Percentiles rank a stretch among this genome's conserved stretches.
phyloP scores from a whole-genome alignment of 2,329 filamentous ascomycete species.

The Parastagonospora avenae region DNA sequence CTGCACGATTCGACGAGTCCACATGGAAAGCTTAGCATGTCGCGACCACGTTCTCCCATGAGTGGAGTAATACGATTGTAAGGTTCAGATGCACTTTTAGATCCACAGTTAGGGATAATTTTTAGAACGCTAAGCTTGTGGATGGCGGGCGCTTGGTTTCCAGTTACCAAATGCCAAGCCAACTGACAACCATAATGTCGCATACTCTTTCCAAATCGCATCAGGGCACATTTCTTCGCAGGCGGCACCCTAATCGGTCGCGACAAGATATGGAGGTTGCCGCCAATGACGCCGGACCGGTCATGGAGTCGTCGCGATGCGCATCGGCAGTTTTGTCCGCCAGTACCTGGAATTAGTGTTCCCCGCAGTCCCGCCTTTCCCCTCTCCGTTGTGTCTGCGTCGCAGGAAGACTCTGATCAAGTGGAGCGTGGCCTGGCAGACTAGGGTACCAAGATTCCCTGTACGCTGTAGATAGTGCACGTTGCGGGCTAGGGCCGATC shows the following conservation, averaged over 20 bases:
- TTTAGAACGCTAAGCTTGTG: constrained; percentile 12
- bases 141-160: constrained; percentile 21
- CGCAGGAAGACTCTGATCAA: constrained; percentile 19
- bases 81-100: background rate
- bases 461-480: constrained; percentile 13
- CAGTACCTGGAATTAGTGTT: constrained; percentile 24
- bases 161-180: constrained; percentile 31
- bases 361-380: constrained; percentile 25
- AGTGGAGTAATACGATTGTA: constrained; percentile 1
- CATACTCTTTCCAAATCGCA: background rate
- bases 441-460: constrained; percentile 18
- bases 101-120: background rate
- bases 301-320: constrained; percentile 5
- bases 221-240: constrained; percentile 9
- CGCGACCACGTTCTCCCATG: too few species aligned
- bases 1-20: background rate
- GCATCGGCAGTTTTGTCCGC: too few species aligned
- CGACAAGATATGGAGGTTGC: constrained; percentile 5
- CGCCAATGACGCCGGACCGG: constrained; percentile 11
- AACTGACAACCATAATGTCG: constrained; percentile 11
- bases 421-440: constrained; percentile 17
- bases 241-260: constrained; percentile 1
- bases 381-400: constrained; percentile 17
- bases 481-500: constrained; percentile 9
- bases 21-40: too few species aligned